A percentile compares a stretch with the other conserved stretches of the same genome.
Evolutionary conservation across 2,329 filamentous ascomycete species (phyloP).

Genomic region (Stachybotrys echinatus): DNA sequence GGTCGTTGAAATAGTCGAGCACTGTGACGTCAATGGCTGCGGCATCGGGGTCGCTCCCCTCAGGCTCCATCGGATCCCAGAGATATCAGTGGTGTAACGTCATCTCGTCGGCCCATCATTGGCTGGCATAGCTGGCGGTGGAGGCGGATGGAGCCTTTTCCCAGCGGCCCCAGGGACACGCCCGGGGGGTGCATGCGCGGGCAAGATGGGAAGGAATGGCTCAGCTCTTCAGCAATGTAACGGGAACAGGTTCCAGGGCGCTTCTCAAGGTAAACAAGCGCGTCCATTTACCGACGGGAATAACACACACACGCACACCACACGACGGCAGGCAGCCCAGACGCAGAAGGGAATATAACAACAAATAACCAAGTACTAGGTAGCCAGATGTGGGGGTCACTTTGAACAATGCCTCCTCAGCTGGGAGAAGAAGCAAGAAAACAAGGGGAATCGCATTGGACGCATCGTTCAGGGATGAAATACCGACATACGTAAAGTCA

Average conservation of each 20-base stretch:
- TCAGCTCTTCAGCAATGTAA: neutral
- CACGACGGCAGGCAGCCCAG: neutral
- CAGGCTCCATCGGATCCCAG: no score
- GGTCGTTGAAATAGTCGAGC: conserved; percentile 8
- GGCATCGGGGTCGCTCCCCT: conserved; percentile 11
- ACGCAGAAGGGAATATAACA: neutral
- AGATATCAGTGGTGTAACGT: neutral
- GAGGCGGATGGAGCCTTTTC: neutral
- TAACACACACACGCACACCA: no score
- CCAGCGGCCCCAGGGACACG: neutral
- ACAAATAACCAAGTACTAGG: neutral
- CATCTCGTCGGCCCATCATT: neutral
- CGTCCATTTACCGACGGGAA: neutral
- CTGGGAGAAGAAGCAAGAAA: no score
- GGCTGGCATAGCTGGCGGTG: neutral
- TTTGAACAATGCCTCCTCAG: neutral
- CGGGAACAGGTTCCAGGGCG: neutral
- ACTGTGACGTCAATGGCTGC: conserved; percentile 22
- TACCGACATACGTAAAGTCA: no score
- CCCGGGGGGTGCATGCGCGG: neutral
- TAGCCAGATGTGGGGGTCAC: neutral
- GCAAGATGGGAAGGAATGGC: no score
- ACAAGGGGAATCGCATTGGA: no score
- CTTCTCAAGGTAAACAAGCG: neutral
- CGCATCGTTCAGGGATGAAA: no score